A percentile compares a stretch with the other conserved stretches of the same genome.
Conservation (phyloP, 495 filamentous ascomycete genomes). For the Chaetomidium leptoderma region DNA sequence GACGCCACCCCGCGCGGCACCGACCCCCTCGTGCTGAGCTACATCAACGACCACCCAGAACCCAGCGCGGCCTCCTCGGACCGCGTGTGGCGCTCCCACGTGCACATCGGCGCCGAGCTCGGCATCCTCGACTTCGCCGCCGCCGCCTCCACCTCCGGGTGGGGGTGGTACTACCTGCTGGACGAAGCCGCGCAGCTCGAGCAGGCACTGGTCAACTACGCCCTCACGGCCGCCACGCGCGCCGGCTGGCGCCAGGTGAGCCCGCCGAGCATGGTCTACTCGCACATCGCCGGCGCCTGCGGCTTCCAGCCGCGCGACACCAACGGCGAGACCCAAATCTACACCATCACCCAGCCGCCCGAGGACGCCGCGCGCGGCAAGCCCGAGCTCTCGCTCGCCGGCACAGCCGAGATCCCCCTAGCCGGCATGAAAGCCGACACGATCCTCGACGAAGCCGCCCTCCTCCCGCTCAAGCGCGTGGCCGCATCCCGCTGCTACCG, state of each 20-base stretch:
- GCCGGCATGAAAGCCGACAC: constrained; percentile 82
- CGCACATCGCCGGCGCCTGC: constrained; percentile 82
- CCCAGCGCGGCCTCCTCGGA: constrained; percentile 47
- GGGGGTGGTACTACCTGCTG: constrained; percentile 94
- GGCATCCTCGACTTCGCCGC: constrained; percentile 78
- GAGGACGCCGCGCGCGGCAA: constrained; percentile 55
- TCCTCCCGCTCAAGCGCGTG: constrained; percentile 72
- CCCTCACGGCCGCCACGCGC: constrained; percentile 61
- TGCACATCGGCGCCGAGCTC: constrained; percentile 76
- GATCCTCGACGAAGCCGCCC: constrained; percentile 46
- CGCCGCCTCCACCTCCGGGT: constrained; percentile 74
- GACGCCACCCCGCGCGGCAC: constrained; percentile 67
- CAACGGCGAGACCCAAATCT: constrained; percentile 87
- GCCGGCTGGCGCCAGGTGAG: constrained; percentile 71
- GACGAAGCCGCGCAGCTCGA: constrained; percentile 88
- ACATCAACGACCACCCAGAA: constrained; percentile 72
- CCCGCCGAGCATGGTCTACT: constrained; percentile 87
- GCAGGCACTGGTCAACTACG: constrained; percentile 86
- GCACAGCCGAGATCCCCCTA: constrained; percentile 90
- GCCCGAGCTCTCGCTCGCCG: constrained; percentile 69
- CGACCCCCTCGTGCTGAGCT: constrained; percentile 51
- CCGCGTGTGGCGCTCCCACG: constrained; percentile 62
- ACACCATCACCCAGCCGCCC: constrained; percentile 60
- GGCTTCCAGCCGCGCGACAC: constrained; percentile 92
- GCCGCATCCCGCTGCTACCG: constrained; percentile 86